Evolutionary conservation across 306 rosid species (phyloP).

Genomic region (Trifolium pratense): DNA sequence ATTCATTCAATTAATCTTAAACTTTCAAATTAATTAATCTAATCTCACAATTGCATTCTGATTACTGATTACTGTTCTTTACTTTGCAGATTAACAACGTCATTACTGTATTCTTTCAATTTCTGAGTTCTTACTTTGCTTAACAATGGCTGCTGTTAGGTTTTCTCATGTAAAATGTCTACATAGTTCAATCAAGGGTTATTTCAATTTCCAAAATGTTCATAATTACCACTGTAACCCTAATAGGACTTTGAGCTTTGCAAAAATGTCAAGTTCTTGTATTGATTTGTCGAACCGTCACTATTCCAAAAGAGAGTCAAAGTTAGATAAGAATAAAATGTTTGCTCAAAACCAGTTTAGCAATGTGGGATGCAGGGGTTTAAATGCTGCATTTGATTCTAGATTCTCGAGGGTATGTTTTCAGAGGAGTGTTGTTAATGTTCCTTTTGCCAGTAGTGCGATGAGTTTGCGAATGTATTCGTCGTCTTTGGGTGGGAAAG

Average conservation of each 20-base stretch:
- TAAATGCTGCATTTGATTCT: constrained; percentile 39
- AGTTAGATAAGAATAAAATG: constrained; percentile 3
- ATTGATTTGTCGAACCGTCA: constrained; percentile 31
- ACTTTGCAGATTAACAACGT: constrained; percentile 51
- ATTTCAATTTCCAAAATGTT: constrained; percentile 31
- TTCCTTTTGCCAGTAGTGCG: constrained; percentile 39
- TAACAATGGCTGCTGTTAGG: constrained; percentile 61
- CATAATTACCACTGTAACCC: constrained; percentile 34
- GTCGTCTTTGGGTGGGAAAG: constrained; percentile 52
- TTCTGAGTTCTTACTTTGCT: constrained; percentile 41
- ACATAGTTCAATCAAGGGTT: constrained; percentile 43
- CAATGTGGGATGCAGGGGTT: constrained; percentile 31
- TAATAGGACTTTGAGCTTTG: constrained; percentile 34
- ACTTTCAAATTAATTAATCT: background rate
- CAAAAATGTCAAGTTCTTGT: constrained; percentile 43
- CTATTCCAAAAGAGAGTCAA: constrained; percentile 40
- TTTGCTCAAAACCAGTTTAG: constrained; percentile 30
- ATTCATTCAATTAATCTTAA: background rate
- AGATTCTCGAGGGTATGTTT: constrained; percentile 37
- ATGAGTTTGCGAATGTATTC: constrained; percentile 55
- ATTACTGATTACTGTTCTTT: constrained; percentile 33
- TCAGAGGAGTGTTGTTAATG: constrained; percentile 32
- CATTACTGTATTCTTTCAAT: constrained; percentile 25
- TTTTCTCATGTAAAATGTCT: constrained; percentile 48
- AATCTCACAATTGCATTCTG: constrained; percentile 28